phyloP scores from a whole-genome alignment of 2,329 filamentous ascomycete species.

The Domatiomyces catenatus region DNA sequence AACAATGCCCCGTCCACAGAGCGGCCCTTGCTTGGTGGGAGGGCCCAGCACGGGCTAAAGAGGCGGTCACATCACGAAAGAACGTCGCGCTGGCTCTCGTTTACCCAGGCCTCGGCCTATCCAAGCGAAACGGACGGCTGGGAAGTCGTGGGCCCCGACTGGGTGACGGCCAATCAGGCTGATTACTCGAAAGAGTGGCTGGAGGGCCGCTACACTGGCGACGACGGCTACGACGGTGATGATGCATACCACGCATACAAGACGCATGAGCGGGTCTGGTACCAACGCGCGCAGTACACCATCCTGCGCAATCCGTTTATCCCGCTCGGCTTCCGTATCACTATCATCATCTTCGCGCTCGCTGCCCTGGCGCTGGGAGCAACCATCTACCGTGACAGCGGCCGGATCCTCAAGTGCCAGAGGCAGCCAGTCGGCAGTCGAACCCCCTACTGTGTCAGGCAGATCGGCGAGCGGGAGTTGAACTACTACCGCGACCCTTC shows the following conservation, averaged over 20 bases:
- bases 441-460: constrained; percentile 1
- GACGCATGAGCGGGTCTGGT: constrained; percentile 36
- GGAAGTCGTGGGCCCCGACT: constrained; percentile 31
- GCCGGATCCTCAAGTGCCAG: constrained; percentile 19
- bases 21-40: constrained; percentile 10
- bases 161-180: constrained; percentile 29
- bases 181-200: constrained; percentile 39
- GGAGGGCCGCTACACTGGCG: constrained; percentile 28
- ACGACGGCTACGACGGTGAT: constrained; percentile 36
- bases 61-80: constrained; percentile 13
- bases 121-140: constrained; percentile 24
- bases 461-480: constrained; percentile 7
- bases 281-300: constrained; percentile 49
- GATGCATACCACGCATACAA: constrained; percentile 35
- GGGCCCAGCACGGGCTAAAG: constrained; percentile 3
- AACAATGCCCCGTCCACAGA: constrained; percentile 27
- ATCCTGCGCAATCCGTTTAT: constrained; percentile 71
- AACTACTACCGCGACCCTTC: constrained; percentile 50
- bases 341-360: constrained; percentile 68
- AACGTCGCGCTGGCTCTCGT: constrained; percentile 33
- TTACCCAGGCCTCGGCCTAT: constrained; percentile 29
- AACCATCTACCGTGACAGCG: constrained; percentile 52
- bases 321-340: constrained; percentile 66
- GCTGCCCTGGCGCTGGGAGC: constrained; percentile 65
- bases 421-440: constrained; percentile 7